These are phyloP conservation scores for Hanseniaspora singularis DNA, from an alignment of 805 yeast species.

Conservation along the genomic window DNA sequence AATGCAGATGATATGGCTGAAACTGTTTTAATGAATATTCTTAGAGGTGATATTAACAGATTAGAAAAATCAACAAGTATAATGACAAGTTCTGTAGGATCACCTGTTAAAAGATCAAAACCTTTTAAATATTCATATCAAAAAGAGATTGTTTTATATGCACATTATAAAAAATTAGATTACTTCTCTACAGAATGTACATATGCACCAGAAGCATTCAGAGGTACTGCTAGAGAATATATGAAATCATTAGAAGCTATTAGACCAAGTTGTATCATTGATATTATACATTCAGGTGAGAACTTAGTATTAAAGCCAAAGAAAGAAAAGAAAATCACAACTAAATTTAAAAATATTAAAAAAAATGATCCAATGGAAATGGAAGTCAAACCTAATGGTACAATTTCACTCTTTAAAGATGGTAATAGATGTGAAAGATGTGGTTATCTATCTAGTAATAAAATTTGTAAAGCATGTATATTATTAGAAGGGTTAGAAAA, in stretches of 20 bases:
- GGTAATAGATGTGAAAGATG: conserved; percentile 77
- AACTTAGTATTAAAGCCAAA: conserved; percentile 54
- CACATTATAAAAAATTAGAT: conserved; percentile 89
- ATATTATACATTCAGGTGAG: conserved; percentile 90
- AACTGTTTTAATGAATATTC: conserved; percentile 84
- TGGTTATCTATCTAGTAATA: conserved; percentile 82
- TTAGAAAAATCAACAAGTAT: conserved; percentile 79
- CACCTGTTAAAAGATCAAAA: conserved; percentile 85
- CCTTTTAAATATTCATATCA: conserved; percentile 94
- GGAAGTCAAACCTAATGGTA: conserved; percentile 50
- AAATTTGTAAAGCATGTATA: conserved; percentile 85
- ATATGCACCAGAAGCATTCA: conserved; percentile 95
- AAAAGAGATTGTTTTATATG: conserved; percentile 92
- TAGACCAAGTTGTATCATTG: conserved; percentile 86
- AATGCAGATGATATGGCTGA: conserved; percentile 99
- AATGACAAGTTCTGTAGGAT: conserved; percentile 67
- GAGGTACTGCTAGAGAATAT: conserved; percentile 92
- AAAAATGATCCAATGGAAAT: conserved; percentile 29
- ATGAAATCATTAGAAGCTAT: conserved; percentile 82
- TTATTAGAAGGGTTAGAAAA: conserved; percentile 72
- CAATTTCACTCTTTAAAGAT: conserved; percentile 45
- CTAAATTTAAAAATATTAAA: conserved; percentile 25
- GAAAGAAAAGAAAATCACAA: conserved; percentile 34
- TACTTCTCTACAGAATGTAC: conserved; percentile 96
- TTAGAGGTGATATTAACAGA: conserved; percentile 93